Base-by-base conservation (phyloP, 208 protist genomes). In the Acanthamoeba culbertsoni region DNA sequence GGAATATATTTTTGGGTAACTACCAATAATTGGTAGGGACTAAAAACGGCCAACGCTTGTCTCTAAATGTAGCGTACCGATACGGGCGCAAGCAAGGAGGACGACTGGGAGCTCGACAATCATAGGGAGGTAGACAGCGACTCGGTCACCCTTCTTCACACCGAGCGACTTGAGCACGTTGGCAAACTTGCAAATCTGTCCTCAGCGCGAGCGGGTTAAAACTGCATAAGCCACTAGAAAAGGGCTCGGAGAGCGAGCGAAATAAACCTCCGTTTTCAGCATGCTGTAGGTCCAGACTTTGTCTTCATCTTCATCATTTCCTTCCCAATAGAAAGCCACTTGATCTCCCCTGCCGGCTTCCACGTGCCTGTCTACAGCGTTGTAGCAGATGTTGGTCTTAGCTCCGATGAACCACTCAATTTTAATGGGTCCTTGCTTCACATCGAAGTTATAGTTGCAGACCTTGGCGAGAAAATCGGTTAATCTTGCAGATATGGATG, bases 111-210 rank as follows among this genome's bases (percentile, higher is more conserved):
- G 95, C 48, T 99, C 98, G 18, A 98, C 97, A 40, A 99, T 97
- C 97, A 99, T 99, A 28, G 99, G 99, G 59, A 99, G 96, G 96
- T 99, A 99, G 20, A 99, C 97, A 12, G 96, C 96, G 2, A 99
- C 99, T 0, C 57, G 55, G 93, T 99, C 98, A 28, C 98, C 98
- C 93, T 98, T 98, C 18, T 94, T 86, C 12, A 99, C 95, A 48
- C 98, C 98, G 37, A 96, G 79, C 10, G 93, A 86, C 93, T 97
- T 97, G 42, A 99, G 96, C 75, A 98, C 93, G 94, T 98, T 98
- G 5, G 98, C 98, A 42, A 99, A 89, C 92, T 95, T 95, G 71
- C 97, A 96, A 23, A 99, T 98, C 35, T 95, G 23, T 35, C 28
- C 33, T 20, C 0, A 55, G 18, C 33, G 68, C 16, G 33, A 18